Evolutionary conservation across 352 stramenopile genomes (phyloP).

Genomic region (Phytopythium aichiense): DNA sequence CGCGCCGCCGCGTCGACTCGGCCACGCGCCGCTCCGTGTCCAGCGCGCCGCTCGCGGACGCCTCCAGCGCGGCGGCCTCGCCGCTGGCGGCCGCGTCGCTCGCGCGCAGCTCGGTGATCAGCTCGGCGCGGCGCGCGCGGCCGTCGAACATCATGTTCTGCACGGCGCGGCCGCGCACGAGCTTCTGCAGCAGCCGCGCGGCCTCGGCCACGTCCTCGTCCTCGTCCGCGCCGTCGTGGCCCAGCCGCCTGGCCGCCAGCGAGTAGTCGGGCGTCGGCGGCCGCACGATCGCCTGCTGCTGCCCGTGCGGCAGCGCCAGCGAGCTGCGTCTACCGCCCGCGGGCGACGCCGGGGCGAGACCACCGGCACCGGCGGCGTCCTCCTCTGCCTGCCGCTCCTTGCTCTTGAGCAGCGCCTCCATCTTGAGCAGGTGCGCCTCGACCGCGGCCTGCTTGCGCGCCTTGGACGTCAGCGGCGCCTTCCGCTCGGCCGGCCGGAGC

Average conservation of each 20-base stretch:
- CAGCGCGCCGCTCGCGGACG: constrained; percentile 11
- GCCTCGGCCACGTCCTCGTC: constrained; percentile 58
- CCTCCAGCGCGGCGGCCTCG: constrained; percentile 12
- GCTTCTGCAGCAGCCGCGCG: constrained; percentile 83
- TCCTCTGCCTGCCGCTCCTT: constrained; percentile 27
- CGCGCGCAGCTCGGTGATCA: constrained; percentile 87
- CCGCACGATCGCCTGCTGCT: constrained; percentile 46
- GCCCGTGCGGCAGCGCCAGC: constrained; percentile 23
- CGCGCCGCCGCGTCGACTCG: constrained; percentile 47
- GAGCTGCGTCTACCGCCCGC: constrained; percentile 5
- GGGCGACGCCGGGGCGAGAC: not conserved
- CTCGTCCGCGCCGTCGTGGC: constrained; percentile 14
- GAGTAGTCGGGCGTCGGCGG: constrained; percentile 80
- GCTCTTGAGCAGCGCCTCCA: constrained; percentile 84
- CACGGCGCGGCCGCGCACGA: constrained; percentile 86
- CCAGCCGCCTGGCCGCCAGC: constrained; percentile 9
- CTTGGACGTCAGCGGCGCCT: constrained; percentile 52
- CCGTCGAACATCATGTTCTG: constrained; percentile 95
- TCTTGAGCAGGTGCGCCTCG: constrained; percentile 80
- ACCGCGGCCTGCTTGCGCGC: constrained; percentile 73
- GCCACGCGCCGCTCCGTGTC: constrained; percentile 47
- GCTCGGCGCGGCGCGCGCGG: constrained; percentile 80
- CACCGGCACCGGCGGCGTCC: not conserved
- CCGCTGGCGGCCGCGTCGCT: constrained; percentile 43
- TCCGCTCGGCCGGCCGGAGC: constrained; percentile 48